Base-by-base conservation (phyloP, 805 yeast genomes). In the Lipomyces spencermartinsiae region DNA sequence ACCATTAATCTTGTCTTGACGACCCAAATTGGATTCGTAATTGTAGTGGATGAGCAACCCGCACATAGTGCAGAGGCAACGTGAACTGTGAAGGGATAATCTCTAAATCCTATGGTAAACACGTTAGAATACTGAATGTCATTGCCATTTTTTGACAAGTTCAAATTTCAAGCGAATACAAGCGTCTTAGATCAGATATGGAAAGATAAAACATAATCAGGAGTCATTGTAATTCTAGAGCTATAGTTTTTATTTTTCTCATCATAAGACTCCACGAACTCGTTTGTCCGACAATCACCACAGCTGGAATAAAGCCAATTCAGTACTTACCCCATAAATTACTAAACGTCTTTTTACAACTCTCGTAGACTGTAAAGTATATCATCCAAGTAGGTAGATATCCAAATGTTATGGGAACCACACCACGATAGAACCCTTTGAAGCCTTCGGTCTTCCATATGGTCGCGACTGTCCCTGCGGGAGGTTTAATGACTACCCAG, bases 351-450 rank as follows among this genome's bases (percentile, higher is more conserved):
- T 78, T 75, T 76, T 93, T 93, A 34, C 93, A 88, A 65, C 84
- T 81, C 76, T 94, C 98, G 78, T 95, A 95, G 39, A 93, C 90
- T 7, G 94, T 85, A 79, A 95, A 95, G 77, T 95, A 95, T 59
- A 95, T 91, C 83, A 93, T 93, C 99, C 99, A 95, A 0, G 98
- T 92, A 16, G 99, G 99, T 74, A 95, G 87, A 78, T 95, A 95
- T 0, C 99, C 99, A 61, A 94, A 79, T 0, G 94, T 85, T 53
- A 94, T 92, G n/a, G 99, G 98, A 1, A 89, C 89, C 31, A 95
- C 80, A 4, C 99, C 99, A 69, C 97, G 82, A 77, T 95, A 95
- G 14, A 95, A 82, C 0, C 98, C 98, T 54, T 86, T 79, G 1
- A 87, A 74, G 9, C 98, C 97, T 79, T 93, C 98, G 65, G 93